Conservation (phyloP, 257 asterid genomes). For the Coffea canephora region DNA sequence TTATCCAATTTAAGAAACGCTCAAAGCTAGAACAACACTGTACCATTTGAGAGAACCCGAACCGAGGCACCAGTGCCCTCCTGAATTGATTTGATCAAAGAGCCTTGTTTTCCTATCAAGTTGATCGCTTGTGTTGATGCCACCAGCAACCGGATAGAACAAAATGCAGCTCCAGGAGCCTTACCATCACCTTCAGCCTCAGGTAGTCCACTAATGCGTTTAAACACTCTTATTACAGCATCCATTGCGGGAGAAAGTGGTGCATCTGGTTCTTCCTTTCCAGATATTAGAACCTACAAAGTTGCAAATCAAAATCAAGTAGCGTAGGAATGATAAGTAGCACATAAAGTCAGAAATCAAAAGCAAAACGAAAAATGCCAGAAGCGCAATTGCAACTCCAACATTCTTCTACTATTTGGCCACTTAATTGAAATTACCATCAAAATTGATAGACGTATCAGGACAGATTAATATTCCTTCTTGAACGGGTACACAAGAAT, state of each 20-base stretch:
- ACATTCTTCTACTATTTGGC: background rate
- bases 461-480: background rate
- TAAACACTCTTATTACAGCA: slow-evolving; percentile 62
- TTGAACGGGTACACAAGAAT: background rate
- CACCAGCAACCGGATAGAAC: slow-evolving; percentile 60
- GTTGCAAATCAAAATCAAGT: slow-evolving; percentile 6
- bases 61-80: slow-evolving; percentile 64
- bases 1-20: background rate
- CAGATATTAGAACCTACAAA: slow-evolving; percentile 68
- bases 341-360: background rate
- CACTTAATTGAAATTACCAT: background rate
- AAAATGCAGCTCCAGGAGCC: slow-evolving; percentile 40
- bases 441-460: background rate
- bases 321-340: background rate
- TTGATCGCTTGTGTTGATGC: slow-evolving; percentile 76
- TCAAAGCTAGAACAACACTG: slow-evolving; percentile 5
- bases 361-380: background rate
- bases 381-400: background rate
- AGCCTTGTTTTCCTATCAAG: slow-evolving; percentile 77
- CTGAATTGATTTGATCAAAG: slow-evolving; percentile 68
- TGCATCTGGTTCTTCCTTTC: slow-evolving; percentile 75
- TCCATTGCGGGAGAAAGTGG: slow-evolving; percentile 74
- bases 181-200: slow-evolving; percentile 41
- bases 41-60: slow-evolving; percentile 65
- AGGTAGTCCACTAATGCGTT: slow-evolving; percentile 56